phyloP scores from a whole-genome alignment of 805 yeast genomes.

The Candida saitoana region DNA sequence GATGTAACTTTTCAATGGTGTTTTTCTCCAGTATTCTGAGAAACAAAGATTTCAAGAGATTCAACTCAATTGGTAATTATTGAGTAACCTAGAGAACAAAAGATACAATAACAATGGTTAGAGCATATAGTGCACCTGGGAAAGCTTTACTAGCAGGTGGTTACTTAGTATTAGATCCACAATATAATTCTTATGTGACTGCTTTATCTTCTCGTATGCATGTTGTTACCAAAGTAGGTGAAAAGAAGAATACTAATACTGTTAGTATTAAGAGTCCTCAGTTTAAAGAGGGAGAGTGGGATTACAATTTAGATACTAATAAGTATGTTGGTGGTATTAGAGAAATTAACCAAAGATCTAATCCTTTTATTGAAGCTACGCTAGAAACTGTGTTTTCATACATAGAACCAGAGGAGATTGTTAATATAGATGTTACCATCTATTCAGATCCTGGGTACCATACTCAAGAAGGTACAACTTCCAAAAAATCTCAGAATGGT shows the following conservation, averaged over 20 bases:
- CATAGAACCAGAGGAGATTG: constrained; percentile 29
- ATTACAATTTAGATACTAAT: constrained; percentile 33
- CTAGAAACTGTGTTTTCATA: constrained; percentile 55
- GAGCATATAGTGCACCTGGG: constrained; percentile 88
- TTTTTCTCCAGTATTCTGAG: too few relatives aligned
- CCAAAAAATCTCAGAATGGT: constrained; percentile 32
- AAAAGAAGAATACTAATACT: constrained; percentile 10
- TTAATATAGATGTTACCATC: constrained; percentile 50
- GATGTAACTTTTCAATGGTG: too few relatives aligned
- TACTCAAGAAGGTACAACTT: constrained; percentile 53
- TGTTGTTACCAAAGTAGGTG: constrained; percentile 45
- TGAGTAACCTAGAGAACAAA: too few relatives aligned
- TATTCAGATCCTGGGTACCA: constrained; percentile 89
- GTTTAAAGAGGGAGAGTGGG: constrained; percentile 69
- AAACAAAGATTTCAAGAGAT: too few relatives aligned
- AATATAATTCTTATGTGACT: constrained; percentile 71
- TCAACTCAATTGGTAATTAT: neutral
- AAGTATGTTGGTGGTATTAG: constrained; percentile 12
- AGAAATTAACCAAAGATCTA: constrained; percentile 36
- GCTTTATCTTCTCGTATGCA: constrained; percentile 91
- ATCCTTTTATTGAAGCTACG: constrained; percentile 74
- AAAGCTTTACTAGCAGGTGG: constrained; percentile 95
- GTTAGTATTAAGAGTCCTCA: constrained; percentile 70
- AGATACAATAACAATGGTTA: too few relatives aligned
- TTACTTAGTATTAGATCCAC: constrained; percentile 79